Conservation (phyloP, 371 early-diverging fungal species). For the Polyrhizophydium stewartii region DNA sequence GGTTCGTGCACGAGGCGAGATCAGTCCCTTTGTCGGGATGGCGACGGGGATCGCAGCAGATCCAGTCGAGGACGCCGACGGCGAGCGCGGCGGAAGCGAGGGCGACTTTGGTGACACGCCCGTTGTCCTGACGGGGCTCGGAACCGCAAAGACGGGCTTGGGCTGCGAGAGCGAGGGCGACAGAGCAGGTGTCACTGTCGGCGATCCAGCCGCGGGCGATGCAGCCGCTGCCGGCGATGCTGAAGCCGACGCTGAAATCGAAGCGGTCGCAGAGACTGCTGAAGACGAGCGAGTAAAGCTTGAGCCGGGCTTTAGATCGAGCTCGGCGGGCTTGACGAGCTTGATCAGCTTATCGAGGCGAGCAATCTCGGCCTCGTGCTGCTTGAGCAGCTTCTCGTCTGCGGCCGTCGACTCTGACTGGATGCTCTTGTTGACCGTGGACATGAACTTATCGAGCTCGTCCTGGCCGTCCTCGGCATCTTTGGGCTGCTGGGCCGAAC, state of each 20-base stretch:
- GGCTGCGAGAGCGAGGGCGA: no score
- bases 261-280: background rate
- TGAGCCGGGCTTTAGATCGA: background rate
- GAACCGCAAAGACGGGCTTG: no score
- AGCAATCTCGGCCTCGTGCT: slow-evolving; percentile 40
- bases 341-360: slow-evolving; percentile 52
- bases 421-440: slow-evolving; percentile 28
- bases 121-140: no score
- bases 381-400: slow-evolving; percentile 28
- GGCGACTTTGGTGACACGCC: no score
- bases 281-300: background rate
- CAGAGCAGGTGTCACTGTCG: background rate
- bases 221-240: background rate
- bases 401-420: slow-evolving; percentile 34
- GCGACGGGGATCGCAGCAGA: no score
- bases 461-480: slow-evolving; percentile 40
- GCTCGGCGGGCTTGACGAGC: slow-evolving; percentile 22
- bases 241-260: background rate
- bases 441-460: slow-evolving; percentile 63
- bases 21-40: no score
- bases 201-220: background rate
- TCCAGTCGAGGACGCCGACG: no score
- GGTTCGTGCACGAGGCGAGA: no score
- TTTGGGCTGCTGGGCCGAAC: background rate
- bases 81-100: no score